These are phyloP conservation scores for Penicillium antarcticum DNA, from an alignment of 495 filamentous ascomycete genomes.

Conservation along the genomic window DNA sequence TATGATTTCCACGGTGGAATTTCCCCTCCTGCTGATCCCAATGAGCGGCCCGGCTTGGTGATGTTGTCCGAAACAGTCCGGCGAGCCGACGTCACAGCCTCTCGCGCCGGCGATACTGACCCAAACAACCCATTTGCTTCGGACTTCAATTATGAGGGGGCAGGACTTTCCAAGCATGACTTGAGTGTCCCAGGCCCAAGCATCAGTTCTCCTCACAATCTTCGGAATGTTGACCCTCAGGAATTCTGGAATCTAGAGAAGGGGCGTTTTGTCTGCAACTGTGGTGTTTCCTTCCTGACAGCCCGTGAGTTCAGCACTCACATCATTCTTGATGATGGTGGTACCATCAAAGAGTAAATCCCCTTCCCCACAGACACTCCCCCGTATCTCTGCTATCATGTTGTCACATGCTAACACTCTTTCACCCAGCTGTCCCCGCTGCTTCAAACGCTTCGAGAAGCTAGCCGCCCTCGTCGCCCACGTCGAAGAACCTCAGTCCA, in stretches of 20 bases:
- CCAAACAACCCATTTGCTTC: too few relatives aligned
- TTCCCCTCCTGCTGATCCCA: too few relatives aligned
- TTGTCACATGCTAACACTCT: not conserved
- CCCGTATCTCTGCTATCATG: too few relatives aligned
- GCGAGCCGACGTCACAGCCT: too few relatives aligned
- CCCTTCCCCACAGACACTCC: not conserved
- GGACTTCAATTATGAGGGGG: too few relatives aligned
- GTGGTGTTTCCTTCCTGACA: slow-evolving; percentile 20
- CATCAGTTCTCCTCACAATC: not conserved
- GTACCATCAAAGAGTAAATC: not conserved
- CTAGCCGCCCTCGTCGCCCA: slow-evolving; percentile 45
- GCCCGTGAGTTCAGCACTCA: not conserved
- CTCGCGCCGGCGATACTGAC: too few relatives aligned
- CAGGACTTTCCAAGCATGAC: too few relatives aligned
- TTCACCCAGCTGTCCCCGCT: slow-evolving; percentile 36
- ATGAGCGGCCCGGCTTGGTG: too few relatives aligned
- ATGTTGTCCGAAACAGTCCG: too few relatives aligned
- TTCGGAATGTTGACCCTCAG: slow-evolving; percentile 13
- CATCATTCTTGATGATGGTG: not conserved
- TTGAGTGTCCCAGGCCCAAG: not conserved
- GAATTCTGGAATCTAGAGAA: slow-evolving; percentile 20
- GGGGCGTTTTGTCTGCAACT: slow-evolving; percentile 23
- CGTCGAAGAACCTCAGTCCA: slow-evolving; percentile 39
- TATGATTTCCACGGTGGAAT: too few relatives aligned
- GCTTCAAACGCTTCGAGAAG: slow-evolving; percentile 42